Evolutionary conservation across 805 yeast species (phyloP).

Genomic region (Candida boidinii): DNA sequence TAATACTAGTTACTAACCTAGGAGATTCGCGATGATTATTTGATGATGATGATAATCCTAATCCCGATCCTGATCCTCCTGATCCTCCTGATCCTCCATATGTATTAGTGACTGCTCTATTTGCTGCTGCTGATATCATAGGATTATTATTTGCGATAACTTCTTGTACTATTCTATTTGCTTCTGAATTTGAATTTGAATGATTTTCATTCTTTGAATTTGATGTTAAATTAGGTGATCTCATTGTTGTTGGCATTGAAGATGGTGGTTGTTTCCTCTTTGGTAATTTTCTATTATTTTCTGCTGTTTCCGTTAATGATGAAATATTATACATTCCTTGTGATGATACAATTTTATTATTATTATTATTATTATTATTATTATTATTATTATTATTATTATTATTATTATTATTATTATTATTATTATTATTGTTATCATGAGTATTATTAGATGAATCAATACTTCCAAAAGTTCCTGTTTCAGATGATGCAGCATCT

Average conservation of each 20-base stretch:
- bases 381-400: too few relatives aligned
- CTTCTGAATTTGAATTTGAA: constrained; percentile 1
- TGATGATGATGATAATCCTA: constrained; percentile 1
- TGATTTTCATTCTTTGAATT: background rate
- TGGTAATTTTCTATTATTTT: too few relatives aligned
- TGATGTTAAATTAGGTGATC: constrained; percentile 4
- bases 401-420: too few relatives aligned
- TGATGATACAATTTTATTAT: too few relatives aligned
- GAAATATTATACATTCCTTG: too few relatives aligned
- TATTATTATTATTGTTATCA: constrained; percentile 1
- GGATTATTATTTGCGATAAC: constrained; percentile 17
- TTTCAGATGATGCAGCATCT: background rate
- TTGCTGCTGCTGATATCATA: constrained; percentile 27
- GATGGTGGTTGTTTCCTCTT: constrained; percentile 11
- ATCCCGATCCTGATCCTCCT: background rate
- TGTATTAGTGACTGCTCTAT: constrained; percentile 20
- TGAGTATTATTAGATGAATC: background rate
- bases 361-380: too few relatives aligned
- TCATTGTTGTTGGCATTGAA: constrained; percentile 12
- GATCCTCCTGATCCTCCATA: constrained; percentile 2
- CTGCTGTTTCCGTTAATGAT: too few relatives aligned
- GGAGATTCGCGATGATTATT: constrained; percentile 6
- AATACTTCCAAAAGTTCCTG: too few relatives aligned
- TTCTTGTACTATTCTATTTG: constrained; percentile 9
- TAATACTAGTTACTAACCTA: constrained; percentile 41